Conservation (phyloP, 192 early-diverging fungal species). For the Ambispora gerdemannii region DNA sequence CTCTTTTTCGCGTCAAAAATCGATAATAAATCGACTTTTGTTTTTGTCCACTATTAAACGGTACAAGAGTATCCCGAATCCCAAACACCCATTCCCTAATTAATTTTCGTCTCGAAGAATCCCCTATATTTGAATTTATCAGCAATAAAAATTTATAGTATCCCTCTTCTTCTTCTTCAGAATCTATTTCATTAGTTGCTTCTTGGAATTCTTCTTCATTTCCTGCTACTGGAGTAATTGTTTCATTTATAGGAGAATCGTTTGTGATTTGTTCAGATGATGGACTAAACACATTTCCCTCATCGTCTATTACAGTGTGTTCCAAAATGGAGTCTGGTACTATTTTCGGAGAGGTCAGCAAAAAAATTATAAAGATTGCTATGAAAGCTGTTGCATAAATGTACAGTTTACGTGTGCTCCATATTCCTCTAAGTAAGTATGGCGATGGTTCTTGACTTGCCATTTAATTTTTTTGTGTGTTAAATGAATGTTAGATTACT, state of each 20-base stretch:
- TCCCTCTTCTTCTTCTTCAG: slow-evolving; percentile 37
- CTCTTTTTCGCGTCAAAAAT: slow-evolving; percentile 43
- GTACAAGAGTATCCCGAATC: slow-evolving; percentile 48
- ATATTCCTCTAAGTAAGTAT: background rate
- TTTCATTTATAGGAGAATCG: too few relatives aligned
- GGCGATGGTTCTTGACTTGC: background rate
- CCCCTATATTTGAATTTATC: slow-evolving; percentile 42
- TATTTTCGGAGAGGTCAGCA: slow-evolving; percentile 2
- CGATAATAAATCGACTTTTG: slow-evolving; percentile 44
- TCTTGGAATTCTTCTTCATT: too few relatives aligned
- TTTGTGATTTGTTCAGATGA: too few relatives aligned
- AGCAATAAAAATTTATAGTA: slow-evolving; percentile 48
- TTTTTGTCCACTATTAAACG: slow-evolving; percentile 41
- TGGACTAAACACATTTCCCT: background rate
- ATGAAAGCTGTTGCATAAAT: background rate
- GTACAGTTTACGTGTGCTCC: background rate
- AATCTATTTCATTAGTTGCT: background rate
- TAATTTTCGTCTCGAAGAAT: slow-evolving; percentile 43
- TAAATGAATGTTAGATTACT: background rate
- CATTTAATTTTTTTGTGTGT: background rate
- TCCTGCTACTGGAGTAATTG: too few relatives aligned
- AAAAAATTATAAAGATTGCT: background rate
- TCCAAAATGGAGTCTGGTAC: background rate
- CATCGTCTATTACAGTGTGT: background rate
- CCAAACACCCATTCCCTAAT: slow-evolving; percentile 55